Percentiles rank a stretch among this genome's conserved stretches.
Conservation (phyloP, 495 filamentous ascomycete species). For the Amniculicola lignicola region DNA sequence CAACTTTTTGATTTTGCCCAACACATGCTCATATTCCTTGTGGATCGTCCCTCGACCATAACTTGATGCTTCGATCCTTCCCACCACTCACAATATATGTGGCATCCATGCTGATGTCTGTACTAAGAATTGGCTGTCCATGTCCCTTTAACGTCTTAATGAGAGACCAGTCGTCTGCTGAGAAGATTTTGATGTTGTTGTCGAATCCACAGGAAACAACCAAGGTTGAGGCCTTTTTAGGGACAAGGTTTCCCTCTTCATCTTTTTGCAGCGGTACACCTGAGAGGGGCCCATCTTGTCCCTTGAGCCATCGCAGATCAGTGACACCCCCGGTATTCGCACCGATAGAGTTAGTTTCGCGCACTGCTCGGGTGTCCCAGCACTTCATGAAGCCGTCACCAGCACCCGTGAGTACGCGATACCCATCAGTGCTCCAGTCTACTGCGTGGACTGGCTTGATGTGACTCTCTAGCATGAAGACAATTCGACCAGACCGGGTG, state of each 20-base stretch:
- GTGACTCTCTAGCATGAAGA: conserved; percentile 94
- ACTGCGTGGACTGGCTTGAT: conserved; percentile 89
- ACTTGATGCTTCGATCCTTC: conserved; percentile 90
- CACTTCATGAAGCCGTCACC: conserved; percentile 95
- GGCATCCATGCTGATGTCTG: conserved; percentile 79
- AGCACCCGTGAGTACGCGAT: conserved; percentile 83
- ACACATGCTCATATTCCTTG: conserved; percentile 42
- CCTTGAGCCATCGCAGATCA: conserved; percentile 92
- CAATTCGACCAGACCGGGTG: conserved; percentile 84
- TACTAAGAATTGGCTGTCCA: conserved; percentile 83
- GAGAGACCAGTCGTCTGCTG: conserved; percentile 91
- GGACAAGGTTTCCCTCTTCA: conserved; percentile 52
- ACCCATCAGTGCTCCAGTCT: conserved; percentile 88
- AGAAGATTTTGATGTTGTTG: conserved; percentile 92
- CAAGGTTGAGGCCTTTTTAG: conserved; percentile 79
- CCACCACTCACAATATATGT: conserved; percentile 92
- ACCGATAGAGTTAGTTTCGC: conserved; percentile 75
- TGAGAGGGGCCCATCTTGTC: conserved; percentile 60
- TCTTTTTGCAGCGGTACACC: conserved; percentile 58
- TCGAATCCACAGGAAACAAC: conserved; percentile 90
- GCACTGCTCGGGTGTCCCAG: conserved; percentile 92
- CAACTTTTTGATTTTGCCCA: too few species aligned
- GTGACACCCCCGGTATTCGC: conserved; percentile 90
- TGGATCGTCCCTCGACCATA: conserved; percentile 87
- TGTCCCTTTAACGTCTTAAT: conserved; percentile 87